Evolutionary conservation across 345 rosid species (phyloP), one percentile per base, ranked within the genome.

Genomic region (Euclidium syriacum): DNA sequence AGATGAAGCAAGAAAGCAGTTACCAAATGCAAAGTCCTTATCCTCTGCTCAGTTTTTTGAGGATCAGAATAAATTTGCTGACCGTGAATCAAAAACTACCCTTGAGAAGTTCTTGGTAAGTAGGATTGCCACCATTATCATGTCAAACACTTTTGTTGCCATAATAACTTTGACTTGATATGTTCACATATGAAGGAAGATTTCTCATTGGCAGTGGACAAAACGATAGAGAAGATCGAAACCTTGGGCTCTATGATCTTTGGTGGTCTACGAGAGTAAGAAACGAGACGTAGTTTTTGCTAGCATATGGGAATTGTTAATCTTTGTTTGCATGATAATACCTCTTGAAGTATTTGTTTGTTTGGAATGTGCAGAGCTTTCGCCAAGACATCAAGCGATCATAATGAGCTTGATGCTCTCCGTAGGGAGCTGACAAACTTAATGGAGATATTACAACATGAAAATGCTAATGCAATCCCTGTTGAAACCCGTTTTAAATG

Each of bases 1-100:
- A 10, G 98, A 95, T 80, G 99, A 95, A 77, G 99, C 99, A 44
- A 85, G 98, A 77, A 90, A 81, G 83, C 90, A 95, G 75, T 95
- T 88, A 80, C 70, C 98, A 32, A 90, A 86, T 77, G 99, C 99
- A 55, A 95, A 95, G 72, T 85, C 99, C 22, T 90, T 95, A 40
- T 95, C 99, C 52, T 95, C 99, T 6, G 82, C 95, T 42, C 99
- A 95, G 73, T 95, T 18, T 75, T 90, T 88, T 68, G 95, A 94
- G 16, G 91, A 88, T 68, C 96, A 81, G 52, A 80, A 40, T 76
- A 76, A 66, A 52, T 58, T 86, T 19, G 61, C 75, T 46, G 94
- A 83, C 38, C 10, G 61, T 7, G 96, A 88, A 42, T 77, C 98
- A 62, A 88, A 88, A 82, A 87, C 58, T 74, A 66, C 85, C 39